Evolutionary conservation across 768 basidiomycete genomes (phyloP), one percentile per base, ranked within the genome.

Genomic region (Suillus fuscotomentosus): DNA sequence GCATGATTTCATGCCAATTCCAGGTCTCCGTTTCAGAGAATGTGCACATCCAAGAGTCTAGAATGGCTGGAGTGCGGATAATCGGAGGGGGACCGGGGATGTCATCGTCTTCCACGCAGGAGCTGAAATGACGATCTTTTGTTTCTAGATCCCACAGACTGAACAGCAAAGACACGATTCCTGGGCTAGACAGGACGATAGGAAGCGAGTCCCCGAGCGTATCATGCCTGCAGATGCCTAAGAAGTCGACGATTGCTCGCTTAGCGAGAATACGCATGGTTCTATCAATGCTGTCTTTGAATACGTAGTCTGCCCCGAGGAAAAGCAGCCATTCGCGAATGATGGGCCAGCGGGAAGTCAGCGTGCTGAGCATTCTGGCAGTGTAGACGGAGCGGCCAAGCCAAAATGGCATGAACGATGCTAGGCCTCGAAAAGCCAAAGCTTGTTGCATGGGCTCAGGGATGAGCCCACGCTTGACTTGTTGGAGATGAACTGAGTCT

Each of bases 41-140:
- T 2, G 64, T 17, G 34, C 68, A 70, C 73, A 75, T 75, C 68
- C 75, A 74, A 0, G 67, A 66, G 50, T 74, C 75, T 51, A 76
- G 51, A 17, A 59, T 66, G 38, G 61, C 69, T 13, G 71, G 56
- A 36, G 47, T 56, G n/a, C 65, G 60, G 38, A 55, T 60, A n/a
- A 55, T 48, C 1, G 66, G 65, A 39, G 41, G 55, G 13, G 63
- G 38, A 7, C 57, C 57, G 8, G 41, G 57, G 41, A 43, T 17
- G 8, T 59, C 38, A 15, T 67, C 41, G 36, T 68, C 61, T 14
- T 27, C 65, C 22, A 51, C 20, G 54, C 59, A 38, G 9, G 42
- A 48, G 60, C 63, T 64, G 53, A 75, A 76, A 43, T 66, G 63
- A 41, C 24, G 41, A 24, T 73, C 70, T 34, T 60, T 60, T n/a